Percentiles rank a stretch among this genome's conserved stretches.
phyloP scores from a whole-genome alignment of 108 stramenopile species.

The Conticribra weissflogii region DNA sequence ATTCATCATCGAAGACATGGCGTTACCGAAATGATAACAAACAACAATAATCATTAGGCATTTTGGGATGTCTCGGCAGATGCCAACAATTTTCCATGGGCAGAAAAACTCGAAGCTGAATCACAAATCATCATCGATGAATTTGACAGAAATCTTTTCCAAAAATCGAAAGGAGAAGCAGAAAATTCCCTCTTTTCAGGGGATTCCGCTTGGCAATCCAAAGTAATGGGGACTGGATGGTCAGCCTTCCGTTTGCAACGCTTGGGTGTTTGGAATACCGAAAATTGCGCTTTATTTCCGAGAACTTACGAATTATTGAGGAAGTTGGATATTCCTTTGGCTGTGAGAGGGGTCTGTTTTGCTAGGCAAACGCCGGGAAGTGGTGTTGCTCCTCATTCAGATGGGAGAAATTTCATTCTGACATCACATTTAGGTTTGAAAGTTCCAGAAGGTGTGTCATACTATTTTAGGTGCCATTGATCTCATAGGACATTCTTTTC shows the following conservation, averaged over 20 bases:
- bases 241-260: slow-evolving; percentile 88
- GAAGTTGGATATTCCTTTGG: slow-evolving; percentile 84
- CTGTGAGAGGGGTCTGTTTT: slow-evolving; percentile 95
- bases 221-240: slow-evolving; percentile 94
- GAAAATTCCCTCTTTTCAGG: slow-evolving; percentile 52
- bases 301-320: slow-evolving; percentile 79
- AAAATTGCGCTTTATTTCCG: slow-evolving; percentile 86
- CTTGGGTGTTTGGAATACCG: slow-evolving; percentile 89
- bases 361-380: slow-evolving; percentile 84
- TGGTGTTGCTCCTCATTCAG: slow-evolving; percentile 87
- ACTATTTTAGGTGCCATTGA: not conserved
- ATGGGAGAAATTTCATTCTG: slow-evolving; percentile 94
- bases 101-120: slow-evolving; percentile 72
- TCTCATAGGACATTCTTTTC: not conserved
- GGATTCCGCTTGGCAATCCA: slow-evolving; percentile 85
- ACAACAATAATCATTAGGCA: slow-evolving; percentile 48
- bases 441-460: slow-evolving; percentile 59
- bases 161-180: slow-evolving; percentile 12
- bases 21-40: too few species aligned
- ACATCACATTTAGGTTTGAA: slow-evolving; percentile 89
- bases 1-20: too few species aligned
- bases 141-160: slow-evolving; percentile 64
- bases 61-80: slow-evolving; percentile 78
- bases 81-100: slow-evolving; percentile 81
- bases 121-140: slow-evolving; percentile 80